Evolutionary conservation across 2,329 filamentous ascomycete genomes (phyloP), one percentile per base, ranked within the genome.

Genomic region (Didymella pinodella): DNA sequence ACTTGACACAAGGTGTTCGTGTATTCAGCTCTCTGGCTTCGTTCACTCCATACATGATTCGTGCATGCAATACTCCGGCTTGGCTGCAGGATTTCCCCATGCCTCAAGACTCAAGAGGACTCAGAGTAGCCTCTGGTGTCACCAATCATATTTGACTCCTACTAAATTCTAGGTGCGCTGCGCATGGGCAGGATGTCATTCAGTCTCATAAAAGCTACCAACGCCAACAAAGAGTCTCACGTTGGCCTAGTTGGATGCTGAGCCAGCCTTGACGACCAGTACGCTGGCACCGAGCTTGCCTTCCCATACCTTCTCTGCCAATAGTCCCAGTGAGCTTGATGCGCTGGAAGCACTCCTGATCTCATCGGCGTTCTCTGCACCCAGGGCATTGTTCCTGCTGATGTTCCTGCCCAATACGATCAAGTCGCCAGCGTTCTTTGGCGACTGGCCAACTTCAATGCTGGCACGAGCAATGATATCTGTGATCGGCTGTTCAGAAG

Each of bases 401-500:
- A 73, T 65, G 41, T 77, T 78, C 34, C 88, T 81, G 0, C 90
- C 90, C 12, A 92, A 78, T 1, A 93, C 81, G 16, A 93, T 80
- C 22, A 93, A 79, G 70, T 92, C 90, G 2, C 90, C 90, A 0
- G 87, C 87, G 65, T 91, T 92, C 69, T 82, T 84, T 0, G 84
- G 81, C 18, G 83, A 82, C 59, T 85, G 84, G 0, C 85, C 86
- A 2, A 92, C 82, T 51, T 88, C 86, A 28, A 81, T 75, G 50
- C 82, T 81, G 0, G 89, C 89, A 4, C 83, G 76, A 6, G 81
- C 78, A 1, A 90, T 62, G 1, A 83, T 80, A 56, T 82, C 81
- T 1, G 73, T 69, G 6, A 84, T 75, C 0, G 73, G 75, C 28
- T 66, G 50, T 0, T 62, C 50, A 0, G 68, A 72, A 2, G 64